These are phyloP conservation scores for Abelmoschus esculentus DNA, from an alignment of 345 rosid species.

Conservation along the genomic window DNA sequence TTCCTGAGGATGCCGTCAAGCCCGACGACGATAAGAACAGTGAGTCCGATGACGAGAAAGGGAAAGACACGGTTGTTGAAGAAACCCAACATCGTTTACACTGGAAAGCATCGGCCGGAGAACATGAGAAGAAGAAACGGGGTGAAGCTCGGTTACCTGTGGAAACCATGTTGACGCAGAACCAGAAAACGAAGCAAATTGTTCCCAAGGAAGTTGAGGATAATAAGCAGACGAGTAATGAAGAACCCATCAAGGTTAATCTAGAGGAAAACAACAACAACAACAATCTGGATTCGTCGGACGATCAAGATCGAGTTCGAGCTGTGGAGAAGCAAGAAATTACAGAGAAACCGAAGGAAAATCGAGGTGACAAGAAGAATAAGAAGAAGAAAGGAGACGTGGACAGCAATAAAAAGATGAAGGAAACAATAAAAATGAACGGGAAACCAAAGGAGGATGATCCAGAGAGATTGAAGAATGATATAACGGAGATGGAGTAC, in stretches of 20 bases:
- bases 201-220: slow-evolving; percentile 9
- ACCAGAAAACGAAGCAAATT: slow-evolving; percentile 22
- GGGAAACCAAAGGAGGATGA: slow-evolving; percentile 21
- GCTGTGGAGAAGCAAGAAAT: slow-evolving; percentile 4
- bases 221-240: slow-evolving; percentile 11
- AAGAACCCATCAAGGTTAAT: background rate
- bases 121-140: slow-evolving; percentile 26
- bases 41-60: slow-evolving; percentile 9
- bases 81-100: slow-evolving; percentile 13
- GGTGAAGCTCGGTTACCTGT: slow-evolving; percentile 35
- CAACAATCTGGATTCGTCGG: slow-evolving; percentile 6
- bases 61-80: slow-evolving; percentile 6
- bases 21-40: slow-evolving; percentile 35
- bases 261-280: background rate
- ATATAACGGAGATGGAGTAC: slow-evolving; percentile 17
- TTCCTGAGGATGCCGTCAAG: slow-evolving; percentile 77
- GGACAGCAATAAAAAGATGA: slow-evolving; percentile 14
- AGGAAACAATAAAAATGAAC: slow-evolving; percentile 12
- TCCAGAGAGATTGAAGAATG: slow-evolving; percentile 19
- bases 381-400: slow-evolving; percentile 25
- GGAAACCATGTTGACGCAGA: slow-evolving; percentile 29
- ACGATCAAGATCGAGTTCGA: slow-evolving; percentile 4
- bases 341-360: background rate
- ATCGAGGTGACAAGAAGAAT: slow-evolving; percentile 26
- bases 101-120: slow-evolving; percentile 33